Base-by-base conservation (phyloP, 306 rosid species). In the Biancaea sappan region DNA sequence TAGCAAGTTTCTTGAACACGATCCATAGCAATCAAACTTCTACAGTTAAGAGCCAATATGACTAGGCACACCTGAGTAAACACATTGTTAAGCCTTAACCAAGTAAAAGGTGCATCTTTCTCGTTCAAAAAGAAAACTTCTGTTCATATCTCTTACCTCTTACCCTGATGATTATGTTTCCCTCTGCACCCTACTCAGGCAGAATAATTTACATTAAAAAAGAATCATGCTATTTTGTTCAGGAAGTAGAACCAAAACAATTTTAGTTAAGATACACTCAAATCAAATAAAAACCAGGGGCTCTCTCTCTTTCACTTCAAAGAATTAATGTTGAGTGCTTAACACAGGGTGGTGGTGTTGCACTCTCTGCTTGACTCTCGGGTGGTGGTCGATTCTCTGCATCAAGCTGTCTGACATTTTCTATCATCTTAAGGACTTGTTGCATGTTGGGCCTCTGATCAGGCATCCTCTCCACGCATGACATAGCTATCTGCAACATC, bases 401-500 rank as follows among this genome's bases (percentile, higher is more conserved):
- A 44, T 88, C 92, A 47, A 82, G 48, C 25, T 70, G 91, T 52
- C 82, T 83, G n/a, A 93, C 97, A 64, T 54, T 88, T 71, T 89
- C 93, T 11, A 90, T 83, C 96, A 90, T 83, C 83, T 83, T 89
- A 56, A 80, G 85, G 3, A 93, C 84, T 18, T 93, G 90, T 10
- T 37, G 25, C 78, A 93, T 93, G 72, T 75, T 89, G 4, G 98
- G 98, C 43, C 97, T 88, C 77, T 90, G 95, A 72, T 93, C 98
- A 3, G 92, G 95, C 77, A 83, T 85, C 87, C 93, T 87, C 41
- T 69, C 87, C 51, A 90, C 98, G 35, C 98, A 93, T 37, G 98
- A 79, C 91, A 90, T 76, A 24, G 97, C 98, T 63, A 90, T 86
- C 83, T 89, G 98, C 19, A 93, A 86, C 95, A 89, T 90, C 80